A percentile compares a stretch with the other conserved stretches of the same genome.
These are phyloP conservation scores for Colletotrichum endophyticum DNA, from an alignment of 2,329 filamentous ascomycete genomes.

Conservation along the genomic window DNA sequence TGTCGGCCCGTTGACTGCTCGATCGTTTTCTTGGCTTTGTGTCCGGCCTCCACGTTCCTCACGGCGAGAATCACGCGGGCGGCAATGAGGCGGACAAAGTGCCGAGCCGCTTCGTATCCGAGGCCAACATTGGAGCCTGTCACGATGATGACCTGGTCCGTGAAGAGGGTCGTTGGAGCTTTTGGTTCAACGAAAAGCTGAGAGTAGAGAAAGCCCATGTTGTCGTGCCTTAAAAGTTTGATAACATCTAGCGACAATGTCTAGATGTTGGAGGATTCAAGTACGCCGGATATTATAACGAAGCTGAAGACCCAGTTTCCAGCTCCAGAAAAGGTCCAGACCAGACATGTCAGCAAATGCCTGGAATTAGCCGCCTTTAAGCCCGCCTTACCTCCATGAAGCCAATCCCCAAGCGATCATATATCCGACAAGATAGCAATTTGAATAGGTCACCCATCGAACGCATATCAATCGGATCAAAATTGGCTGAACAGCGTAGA, in stretches of 20 bases:
- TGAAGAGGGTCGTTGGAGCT: accelerated
- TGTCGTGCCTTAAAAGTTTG: background rate
- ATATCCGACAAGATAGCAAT: background rate
- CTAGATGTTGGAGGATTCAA: background rate
- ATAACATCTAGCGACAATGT: accelerated
- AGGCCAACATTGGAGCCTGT: background rate
- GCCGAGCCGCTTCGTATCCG: background rate
- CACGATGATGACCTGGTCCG: background rate
- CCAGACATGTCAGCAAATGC: background rate
- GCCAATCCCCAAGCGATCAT: background rate
- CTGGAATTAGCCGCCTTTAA: background rate
- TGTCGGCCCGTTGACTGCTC: background rate
- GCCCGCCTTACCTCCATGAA: background rate
- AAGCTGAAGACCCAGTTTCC: background rate
- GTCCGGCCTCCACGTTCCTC: background rate
- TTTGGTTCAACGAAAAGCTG: background rate
- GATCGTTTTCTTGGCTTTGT: background rate
- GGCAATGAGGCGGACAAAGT: background rate
- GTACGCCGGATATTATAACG: background rate
- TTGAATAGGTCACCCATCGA: background rate
- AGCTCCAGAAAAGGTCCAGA: background rate
- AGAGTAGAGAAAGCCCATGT: background rate
- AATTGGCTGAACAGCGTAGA: background rate
- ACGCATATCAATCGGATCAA: background rate
- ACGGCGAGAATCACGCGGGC: background rate